A percentile compares a stretch with the other conserved stretches of the same genome.
These are phyloP conservation scores for Chalara sp. DNA, from an alignment of 2,329 filamentous ascomycete genomes.

Conservation along the genomic window DNA sequence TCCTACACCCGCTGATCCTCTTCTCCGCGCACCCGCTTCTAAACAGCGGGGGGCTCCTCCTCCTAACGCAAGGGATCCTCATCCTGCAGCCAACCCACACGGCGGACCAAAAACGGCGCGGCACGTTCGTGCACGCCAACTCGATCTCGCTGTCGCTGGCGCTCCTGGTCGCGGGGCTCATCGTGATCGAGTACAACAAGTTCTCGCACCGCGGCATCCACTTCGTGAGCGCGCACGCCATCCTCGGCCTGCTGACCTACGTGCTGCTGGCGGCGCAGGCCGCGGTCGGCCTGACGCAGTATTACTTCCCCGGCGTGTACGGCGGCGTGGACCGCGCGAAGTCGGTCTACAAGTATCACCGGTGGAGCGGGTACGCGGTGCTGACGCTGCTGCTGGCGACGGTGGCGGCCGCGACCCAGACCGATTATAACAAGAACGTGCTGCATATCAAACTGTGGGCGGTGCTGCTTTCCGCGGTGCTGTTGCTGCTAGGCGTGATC, in stretches of 20 bases:
- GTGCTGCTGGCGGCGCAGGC: slow-evolving; percentile 67
- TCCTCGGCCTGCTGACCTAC: slow-evolving; percentile 73
- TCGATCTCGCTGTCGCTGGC: slow-evolving; percentile 57
- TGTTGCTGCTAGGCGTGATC: slow-evolving; percentile 66
- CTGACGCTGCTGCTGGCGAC: slow-evolving; percentile 67
- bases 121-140: slow-evolving; percentile 56
- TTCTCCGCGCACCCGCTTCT: slow-evolving; percentile 85
- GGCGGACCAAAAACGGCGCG: slow-evolving; percentile 60
- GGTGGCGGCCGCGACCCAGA: slow-evolving; percentile 67
- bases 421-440: slow-evolving; percentile 62
- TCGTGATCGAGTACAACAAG: slow-evolving; percentile 82
- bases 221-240: slow-evolving; percentile 75
- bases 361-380: slow-evolving; percentile 67
- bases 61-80: slow-evolving; percentile 73
- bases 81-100: slow-evolving; percentile 84
- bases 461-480: slow-evolving; percentile 54
- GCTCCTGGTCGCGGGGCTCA: slow-evolving; percentile 52
- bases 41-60: slow-evolving; percentile 59
- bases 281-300: slow-evolving; percentile 75
- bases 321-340: slow-evolving; percentile 76
- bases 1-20: slow-evolving; percentile 63
- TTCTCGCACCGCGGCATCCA: slow-evolving; percentile 57
- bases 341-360: slow-evolving; percentile 84
- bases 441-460: slow-evolving; percentile 73
- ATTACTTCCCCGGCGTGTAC: slow-evolving; percentile 66